A percentile compares a stretch with the other conserved stretches of the same genome.
Evolutionary conservation across 2,329 filamentous ascomycete species (phyloP).

Genomic region (Venturia pyrina): DNA sequence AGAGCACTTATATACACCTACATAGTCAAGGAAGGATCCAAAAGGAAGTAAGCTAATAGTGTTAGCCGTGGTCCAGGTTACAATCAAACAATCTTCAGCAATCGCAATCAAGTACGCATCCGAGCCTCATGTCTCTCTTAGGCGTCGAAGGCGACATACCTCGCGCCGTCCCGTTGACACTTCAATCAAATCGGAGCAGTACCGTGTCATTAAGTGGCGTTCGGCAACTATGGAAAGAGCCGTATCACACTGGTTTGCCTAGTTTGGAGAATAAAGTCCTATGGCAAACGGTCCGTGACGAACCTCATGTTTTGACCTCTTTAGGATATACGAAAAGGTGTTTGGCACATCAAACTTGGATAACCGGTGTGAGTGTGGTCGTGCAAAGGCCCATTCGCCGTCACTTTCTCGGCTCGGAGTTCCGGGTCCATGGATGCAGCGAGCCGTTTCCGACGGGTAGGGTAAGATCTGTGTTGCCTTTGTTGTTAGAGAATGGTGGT

Average conservation of each 20-base stretch:
- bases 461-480: not conserved
- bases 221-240: not conserved
- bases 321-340: not conserved
- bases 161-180: not conserved
- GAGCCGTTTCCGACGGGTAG: not conserved
- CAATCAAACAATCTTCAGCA: constrained; percentile 1
- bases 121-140: not conserved
- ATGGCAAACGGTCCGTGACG: not conserved
- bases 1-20: not conserved
- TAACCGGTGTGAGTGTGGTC: not conserved
- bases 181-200: not conserved
- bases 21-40: not conserved
- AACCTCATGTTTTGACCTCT: not conserved
- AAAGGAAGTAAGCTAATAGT: not conserved
- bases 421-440: not conserved
- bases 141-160: not conserved
- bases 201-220: not conserved
- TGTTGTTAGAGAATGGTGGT: not conserved
- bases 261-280: not conserved
- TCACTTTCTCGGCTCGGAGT: not conserved
- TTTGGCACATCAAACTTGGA: not conserved
- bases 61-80: not conserved
- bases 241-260: not conserved
- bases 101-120: not conserved
- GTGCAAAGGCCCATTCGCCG: not conserved